Evolutionary conservation across 768 basidiomycete species (phyloP), one percentile per base, ranked within the genome.

Genomic region (Russula sp.): DNA sequence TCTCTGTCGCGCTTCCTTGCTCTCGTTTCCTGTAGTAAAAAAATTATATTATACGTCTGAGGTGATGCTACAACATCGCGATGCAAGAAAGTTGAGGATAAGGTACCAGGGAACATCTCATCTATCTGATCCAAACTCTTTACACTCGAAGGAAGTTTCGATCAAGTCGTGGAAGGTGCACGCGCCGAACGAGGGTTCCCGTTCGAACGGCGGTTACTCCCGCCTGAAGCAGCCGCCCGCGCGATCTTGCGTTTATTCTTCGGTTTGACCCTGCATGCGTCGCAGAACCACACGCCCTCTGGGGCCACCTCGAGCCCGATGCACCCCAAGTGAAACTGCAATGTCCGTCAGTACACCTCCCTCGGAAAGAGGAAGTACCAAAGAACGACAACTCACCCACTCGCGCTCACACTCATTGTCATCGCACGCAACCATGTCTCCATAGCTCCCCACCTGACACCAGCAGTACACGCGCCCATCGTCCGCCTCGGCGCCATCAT

Each of bases 351-450:
- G 18, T 35, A 51, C n/a, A 36, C 20, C 35, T 5, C 35, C 6
- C 32, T 16, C 4, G 16, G 16, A 9, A 5, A 20, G 20, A 49
- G 56, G 57, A 48, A 42, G 66, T 56, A 56, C 25, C 25, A 29
- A 29, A 29, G 3, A 3, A 29, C 25, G 51, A 58, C 49, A 67
- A 86, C 90, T 71, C 67, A 95, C 93, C 93, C 93, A 97, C 87
- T 95, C 93, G 60, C 79, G 78, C 67, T 86, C 84, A 75, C 93
- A 96, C 48, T 79, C 78, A 18, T 77, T 75, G 68, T 86, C 90
- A 72, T 97, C 93, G 72, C 93, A 97, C 25, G 86, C 93, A 68
- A 97, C 90, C 93, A 97, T 96, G 75, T 94, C 88, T 41, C 94
- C 94, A 68, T 87, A 94, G 69, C 90, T 93, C 62, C 85, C 80